Conservation (phyloP, 2,329 filamentous ascomycete species). For the Apiospora koreana region DNA sequence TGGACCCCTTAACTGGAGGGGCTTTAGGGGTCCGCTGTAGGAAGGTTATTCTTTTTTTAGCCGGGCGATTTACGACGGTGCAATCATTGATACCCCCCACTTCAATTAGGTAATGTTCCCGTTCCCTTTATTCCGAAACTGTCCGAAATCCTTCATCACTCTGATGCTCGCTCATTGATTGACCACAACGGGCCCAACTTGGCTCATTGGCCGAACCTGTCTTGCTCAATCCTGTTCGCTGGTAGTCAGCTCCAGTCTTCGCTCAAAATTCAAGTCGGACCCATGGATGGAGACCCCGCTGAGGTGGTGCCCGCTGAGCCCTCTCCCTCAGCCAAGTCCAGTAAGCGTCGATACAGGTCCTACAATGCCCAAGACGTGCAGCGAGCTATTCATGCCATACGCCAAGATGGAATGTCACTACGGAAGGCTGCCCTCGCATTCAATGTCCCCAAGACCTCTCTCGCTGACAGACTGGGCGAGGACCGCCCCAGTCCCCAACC, state of each 20-base stretch:
- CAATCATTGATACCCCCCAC: not conserved
- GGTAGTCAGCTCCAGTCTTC: not conserved
- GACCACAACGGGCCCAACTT: not conserved
- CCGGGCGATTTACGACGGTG: not conserved
- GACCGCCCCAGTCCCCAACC: slow-evolving; percentile 19
- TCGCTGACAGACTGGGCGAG: slow-evolving; percentile 23
- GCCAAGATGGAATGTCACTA: slow-evolving; percentile 24
- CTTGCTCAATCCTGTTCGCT: not conserved
- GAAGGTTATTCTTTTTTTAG: not conserved
- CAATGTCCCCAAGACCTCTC: slow-evolving; percentile 27
- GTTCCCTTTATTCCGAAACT: not conserved
- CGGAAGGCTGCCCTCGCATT: slow-evolving; percentile 23
- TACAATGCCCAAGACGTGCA: slow-evolving; percentile 25
- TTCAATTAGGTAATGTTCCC: not conserved
- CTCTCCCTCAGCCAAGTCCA: not conserved
- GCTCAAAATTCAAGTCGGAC: not conserved
- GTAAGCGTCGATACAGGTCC: slow-evolving; percentile 19
- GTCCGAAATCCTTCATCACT: not conserved
- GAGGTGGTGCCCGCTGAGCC: not conserved
- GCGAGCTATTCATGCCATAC: slow-evolving; percentile 20
- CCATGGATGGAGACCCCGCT: not conserved
- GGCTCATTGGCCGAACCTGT: not conserved
- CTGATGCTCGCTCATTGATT: not conserved
- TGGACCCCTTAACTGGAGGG: not conserved
- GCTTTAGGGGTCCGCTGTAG: not conserved